A percentile compares a stretch with the other conserved stretches of the same genome.
phyloP scores from a whole-genome alignment of 345 rosid species.

The Pugionium dolabratum region DNA sequence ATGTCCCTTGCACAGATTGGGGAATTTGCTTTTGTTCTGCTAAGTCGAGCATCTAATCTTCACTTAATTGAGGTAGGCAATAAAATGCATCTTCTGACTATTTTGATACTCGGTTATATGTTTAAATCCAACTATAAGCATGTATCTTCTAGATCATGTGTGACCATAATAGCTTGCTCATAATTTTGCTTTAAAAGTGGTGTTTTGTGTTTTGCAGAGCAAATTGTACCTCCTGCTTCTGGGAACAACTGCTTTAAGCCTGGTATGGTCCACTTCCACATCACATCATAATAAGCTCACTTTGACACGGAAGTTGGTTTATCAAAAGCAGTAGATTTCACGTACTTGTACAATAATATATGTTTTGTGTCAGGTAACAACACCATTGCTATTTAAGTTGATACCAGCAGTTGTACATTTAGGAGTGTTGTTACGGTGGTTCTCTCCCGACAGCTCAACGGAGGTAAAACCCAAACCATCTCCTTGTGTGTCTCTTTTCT shows the following conservation, averaged over 20 bases:
- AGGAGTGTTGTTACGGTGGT: constrained; percentile 91
- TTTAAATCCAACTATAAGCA: not conserved
- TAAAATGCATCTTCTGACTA: constrained; percentile 2
- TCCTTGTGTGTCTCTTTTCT: not conserved
- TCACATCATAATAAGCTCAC: not conserved
- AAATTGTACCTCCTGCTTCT: constrained; percentile 85
- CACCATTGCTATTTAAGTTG: constrained; percentile 93
- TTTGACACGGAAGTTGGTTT: constrained; percentile 7
- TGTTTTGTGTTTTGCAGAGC: constrained; percentile 53
- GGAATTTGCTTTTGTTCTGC: constrained; percentile 94
- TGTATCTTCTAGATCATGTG: not conserved
- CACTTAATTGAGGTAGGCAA: constrained; percentile 83
- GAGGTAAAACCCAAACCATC: constrained; percentile 56
- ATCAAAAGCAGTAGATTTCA: not conserved
- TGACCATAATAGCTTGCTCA: not conserved
- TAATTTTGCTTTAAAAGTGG: not conserved
- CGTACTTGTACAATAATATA: too few relatives aligned
- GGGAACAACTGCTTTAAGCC: constrained; percentile 87
- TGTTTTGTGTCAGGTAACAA: constrained; percentile 64
- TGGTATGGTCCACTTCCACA: constrained; percentile 42
- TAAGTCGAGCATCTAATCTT: constrained; percentile 97
- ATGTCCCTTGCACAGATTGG: constrained; percentile 98
- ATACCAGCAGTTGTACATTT: constrained; percentile 91
- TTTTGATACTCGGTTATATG: too few relatives aligned
- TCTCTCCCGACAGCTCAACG: constrained; percentile 63